Evolutionary conservation across 768 basidiomycete species (phyloP), one percentile per base, ranked within the genome.

Genomic region (Auricularia sp.): DNA sequence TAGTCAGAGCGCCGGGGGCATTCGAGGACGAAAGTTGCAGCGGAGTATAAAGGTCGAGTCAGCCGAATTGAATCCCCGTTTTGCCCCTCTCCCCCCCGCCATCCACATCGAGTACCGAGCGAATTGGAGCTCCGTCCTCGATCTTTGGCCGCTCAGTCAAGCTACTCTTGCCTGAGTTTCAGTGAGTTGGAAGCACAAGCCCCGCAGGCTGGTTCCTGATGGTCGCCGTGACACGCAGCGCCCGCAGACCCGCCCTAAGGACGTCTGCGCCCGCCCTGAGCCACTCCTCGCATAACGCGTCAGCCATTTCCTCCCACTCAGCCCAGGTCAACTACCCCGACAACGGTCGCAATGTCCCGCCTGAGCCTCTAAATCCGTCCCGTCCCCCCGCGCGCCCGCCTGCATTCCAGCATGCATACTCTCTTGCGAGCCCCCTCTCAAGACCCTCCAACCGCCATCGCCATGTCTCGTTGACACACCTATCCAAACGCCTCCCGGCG

Each of bases 401-500:
- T 34, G 56, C 56, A 59, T 35, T 10, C 12, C 12, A 29, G 16
- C 14, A 59, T 59, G 56, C 56, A 59, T 23, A 29, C 6, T 4
- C 29, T 12, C 56, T 8, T 33, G 6, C 29, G 34, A 59, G 34
- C 34, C 4, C 23, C 23, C 23, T 8, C 5, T 14, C 56, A 33
- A 21, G 14, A 56, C 18, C 43, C 23, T 56, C 54, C 29, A 29
- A 29, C 29, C 56, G 56, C 23, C 56, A 33, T 33, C 56, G 56
- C 12, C 56, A 59, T 59, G 56, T 29, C 8, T 59, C 56, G 56
- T 29, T 59, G 18, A 33, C 29, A 29, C 56, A 59, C 56, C 56
- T 59, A 1, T 59, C 56, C 23, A 59, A 59, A 59, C 56, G 56
- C 56, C 56, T 59, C 34, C 56, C 56, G 56, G 56, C 56, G 56